phyloP scores from a whole-genome alignment of 352 stramenopile genomes.

The Phytopythium mirpurense region DNA sequence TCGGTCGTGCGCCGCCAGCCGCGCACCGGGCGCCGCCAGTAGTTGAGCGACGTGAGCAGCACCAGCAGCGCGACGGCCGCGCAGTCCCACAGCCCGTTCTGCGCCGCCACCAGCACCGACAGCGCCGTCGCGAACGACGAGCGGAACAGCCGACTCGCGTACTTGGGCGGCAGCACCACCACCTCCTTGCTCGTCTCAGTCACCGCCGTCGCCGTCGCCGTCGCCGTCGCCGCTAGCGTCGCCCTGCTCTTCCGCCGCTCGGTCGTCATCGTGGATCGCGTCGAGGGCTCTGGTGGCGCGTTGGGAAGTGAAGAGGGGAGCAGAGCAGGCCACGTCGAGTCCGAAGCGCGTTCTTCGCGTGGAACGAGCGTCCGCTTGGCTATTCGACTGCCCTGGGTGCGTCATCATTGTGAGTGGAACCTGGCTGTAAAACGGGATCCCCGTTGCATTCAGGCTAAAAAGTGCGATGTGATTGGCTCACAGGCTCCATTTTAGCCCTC shows the following conservation, averaged over 20 bases:
- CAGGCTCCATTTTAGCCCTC: too few relatives aligned
- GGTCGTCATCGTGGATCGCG: too few relatives aligned
- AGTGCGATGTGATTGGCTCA: too few relatives aligned
- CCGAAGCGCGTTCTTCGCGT: too few relatives aligned
- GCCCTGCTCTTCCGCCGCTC: background rate
- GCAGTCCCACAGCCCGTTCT: constrained; percentile 61
- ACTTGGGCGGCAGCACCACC: constrained; percentile 60
- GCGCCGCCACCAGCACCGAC: constrained; percentile 47
- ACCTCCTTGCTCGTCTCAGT: constrained; percentile 5
- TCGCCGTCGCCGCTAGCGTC: background rate
- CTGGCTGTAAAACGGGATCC: too few relatives aligned
- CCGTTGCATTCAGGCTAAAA: too few relatives aligned
- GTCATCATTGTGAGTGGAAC: too few relatives aligned
- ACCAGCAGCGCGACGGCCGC: constrained; percentile 56
- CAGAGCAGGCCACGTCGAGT: too few relatives aligned
- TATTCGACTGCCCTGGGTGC: too few relatives aligned
- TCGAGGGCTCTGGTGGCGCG: too few relatives aligned
- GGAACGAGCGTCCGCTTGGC: too few relatives aligned
- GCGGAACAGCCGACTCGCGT: constrained; percentile 62
- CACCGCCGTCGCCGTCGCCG: background rate
- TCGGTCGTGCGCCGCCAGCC: constrained; percentile 71
- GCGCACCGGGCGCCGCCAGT: constrained; percentile 68
- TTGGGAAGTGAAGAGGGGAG: too few relatives aligned
- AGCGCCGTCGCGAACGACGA: constrained; percentile 69
- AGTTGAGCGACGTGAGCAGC: constrained; percentile 82